These are phyloP conservation scores for Aspergillus fijiensis DNA, from an alignment of 2,329 filamentous ascomycete genomes.

Conservation along the genomic window DNA sequence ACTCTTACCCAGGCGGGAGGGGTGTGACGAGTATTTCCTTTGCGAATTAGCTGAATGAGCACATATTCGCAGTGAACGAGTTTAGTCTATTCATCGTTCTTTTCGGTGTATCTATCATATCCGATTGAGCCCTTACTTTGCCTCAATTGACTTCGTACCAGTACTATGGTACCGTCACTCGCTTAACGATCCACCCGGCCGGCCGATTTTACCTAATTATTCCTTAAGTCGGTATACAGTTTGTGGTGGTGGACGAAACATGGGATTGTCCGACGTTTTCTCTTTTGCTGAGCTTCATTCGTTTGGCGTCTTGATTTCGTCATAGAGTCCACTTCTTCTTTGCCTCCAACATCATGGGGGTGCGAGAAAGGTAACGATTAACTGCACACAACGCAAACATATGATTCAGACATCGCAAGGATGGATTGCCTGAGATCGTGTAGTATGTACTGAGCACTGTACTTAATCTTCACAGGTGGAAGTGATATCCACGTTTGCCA, in stretches of 20 bases:
- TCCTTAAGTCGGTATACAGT: conserved; percentile 1
- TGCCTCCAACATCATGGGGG: background rate
- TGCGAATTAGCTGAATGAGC: background rate
- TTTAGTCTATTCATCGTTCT: background rate
- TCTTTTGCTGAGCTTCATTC: background rate
- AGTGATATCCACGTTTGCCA: conserved; percentile 3
- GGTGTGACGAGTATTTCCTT: background rate
- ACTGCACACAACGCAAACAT: background rate
- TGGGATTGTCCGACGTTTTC: conserved; percentile 1
- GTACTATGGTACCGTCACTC: background rate
- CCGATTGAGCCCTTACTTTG: background rate
- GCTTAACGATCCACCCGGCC: background rate
- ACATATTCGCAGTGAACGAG: background rate
- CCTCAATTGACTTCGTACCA: background rate
- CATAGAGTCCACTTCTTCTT: conserved; percentile 1
- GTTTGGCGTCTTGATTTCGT: background rate
- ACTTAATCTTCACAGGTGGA: background rate
- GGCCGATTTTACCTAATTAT: conserved; percentile 5
- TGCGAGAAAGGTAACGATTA: background rate
- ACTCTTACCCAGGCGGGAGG: background rate
- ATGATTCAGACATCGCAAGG: background rate
- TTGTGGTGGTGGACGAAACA: conserved; percentile 9
- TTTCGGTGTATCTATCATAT: background rate
- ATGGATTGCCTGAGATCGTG: background rate
- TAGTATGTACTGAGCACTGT: background rate